Conservation (phyloP, 2,329 filamentous ascomycete genomes). For the Tolypocladium nubicola region DNA sequence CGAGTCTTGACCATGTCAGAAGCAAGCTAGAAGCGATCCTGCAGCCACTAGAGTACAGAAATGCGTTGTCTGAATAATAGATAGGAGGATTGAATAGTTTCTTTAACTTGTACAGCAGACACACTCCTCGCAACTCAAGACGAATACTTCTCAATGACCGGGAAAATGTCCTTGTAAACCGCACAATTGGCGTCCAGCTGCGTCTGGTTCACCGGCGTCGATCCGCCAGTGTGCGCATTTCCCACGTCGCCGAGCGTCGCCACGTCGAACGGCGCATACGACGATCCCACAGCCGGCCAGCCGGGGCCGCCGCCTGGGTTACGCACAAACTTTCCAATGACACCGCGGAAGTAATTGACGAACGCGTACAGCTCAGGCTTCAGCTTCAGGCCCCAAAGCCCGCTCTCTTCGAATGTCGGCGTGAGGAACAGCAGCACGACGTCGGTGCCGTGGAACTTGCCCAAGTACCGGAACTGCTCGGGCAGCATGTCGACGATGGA, state of each 20-base stretch:
- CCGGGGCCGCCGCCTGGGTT: slow-evolving; percentile 12
- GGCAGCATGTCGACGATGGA: slow-evolving; percentile 11
- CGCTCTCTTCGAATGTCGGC: slow-evolving; percentile 6
- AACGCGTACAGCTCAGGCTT: slow-evolving; percentile 12
- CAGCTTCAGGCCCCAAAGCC: not conserved
- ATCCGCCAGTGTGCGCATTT: slow-evolving; percentile 1
- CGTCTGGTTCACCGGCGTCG: slow-evolving; percentile 8
- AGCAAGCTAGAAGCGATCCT: not conserved
- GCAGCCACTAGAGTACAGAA: not conserved
- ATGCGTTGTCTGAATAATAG: no score
- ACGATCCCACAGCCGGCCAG: slow-evolving; percentile 13
- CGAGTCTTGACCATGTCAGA: not conserved
- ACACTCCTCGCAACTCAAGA: not conserved
- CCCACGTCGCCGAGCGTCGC: slow-evolving; percentile 11
- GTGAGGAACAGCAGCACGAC: slow-evolving; percentile 12
- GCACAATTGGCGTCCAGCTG: slow-evolving; percentile 10
- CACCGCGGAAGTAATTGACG: slow-evolving; percentile 11
- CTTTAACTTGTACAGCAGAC: not conserved
- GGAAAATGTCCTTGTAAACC: slow-evolving; percentile 7
- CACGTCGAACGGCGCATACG: slow-evolving; percentile 10
- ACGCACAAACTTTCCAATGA: slow-evolving; percentile 13
- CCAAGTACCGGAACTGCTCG: slow-evolving; percentile 10
- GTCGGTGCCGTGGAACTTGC: slow-evolving; percentile 16
- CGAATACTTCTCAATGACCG: slow-evolving; percentile 20
- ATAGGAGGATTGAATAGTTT: not conserved